These are phyloP conservation scores for Cyberlindnera subsufficiens DNA, from an alignment of 805 yeast species.

Conservation along the genomic window DNA sequence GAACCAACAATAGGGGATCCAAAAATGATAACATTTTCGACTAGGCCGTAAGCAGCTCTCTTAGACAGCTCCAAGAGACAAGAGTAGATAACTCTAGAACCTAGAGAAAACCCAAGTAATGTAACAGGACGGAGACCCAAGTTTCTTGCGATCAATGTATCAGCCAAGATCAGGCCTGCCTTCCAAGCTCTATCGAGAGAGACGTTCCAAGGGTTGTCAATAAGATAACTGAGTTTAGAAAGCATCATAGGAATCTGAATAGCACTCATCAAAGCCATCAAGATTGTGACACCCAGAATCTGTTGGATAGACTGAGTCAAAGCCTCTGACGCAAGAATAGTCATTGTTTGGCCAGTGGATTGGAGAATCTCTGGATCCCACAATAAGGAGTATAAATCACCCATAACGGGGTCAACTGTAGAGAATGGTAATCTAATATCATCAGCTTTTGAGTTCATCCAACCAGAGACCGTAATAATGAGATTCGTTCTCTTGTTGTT, in stretches of 20 bases:
- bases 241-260: conserved; percentile 89
- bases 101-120: conserved; percentile 87
- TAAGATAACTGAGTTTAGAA: conserved; percentile 78
- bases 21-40: conserved; percentile 81
- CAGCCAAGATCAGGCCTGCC: conserved; percentile 88
- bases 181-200: conserved; percentile 96
- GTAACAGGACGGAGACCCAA: conserved; percentile 91
- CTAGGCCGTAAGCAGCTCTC: conserved; percentile 78
- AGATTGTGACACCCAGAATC: conserved; percentile 83
- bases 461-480: conserved; percentile 87
- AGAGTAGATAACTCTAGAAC: conserved; percentile 87
- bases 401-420: conserved; percentile 96
- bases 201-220: conserved; percentile 98
- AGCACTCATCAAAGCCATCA: conserved; percentile 88
- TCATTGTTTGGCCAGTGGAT: conserved; percentile 94
- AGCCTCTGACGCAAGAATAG: conserved; percentile 89
- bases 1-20: conserved; percentile 86
- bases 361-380: conserved; percentile 99
- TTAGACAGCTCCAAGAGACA: conserved; percentile 83
- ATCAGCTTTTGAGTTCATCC: conserved; percentile 95
- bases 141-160: conserved; percentile 79
- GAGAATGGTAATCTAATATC: conserved; percentile 95
- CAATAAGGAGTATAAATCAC: conserved; percentile 82
- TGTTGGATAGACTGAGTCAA: conserved; percentile 92
- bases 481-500: conserved; percentile 84